Percentiles rank a stretch among this genome's conserved stretches.
These are phyloP conservation scores for Neurospora sp. DNA, from an alignment of 495 filamentous ascomycete genomes.

Conservation along the genomic window DNA sequence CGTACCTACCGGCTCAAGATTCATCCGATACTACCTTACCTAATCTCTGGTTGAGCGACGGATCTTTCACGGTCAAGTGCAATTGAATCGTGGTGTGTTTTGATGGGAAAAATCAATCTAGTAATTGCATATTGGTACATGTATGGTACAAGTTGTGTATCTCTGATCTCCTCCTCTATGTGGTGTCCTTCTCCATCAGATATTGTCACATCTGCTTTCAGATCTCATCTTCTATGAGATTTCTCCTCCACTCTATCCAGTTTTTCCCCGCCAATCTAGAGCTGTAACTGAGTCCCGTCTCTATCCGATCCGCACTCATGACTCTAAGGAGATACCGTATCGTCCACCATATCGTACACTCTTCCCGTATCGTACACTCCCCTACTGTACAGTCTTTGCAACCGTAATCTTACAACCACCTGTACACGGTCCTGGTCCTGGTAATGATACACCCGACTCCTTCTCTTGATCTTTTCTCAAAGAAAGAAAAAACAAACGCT, in stretches of 20 bases:
- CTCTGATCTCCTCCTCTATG: neutral
- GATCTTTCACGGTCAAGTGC: neutral
- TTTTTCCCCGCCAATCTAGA: neutral
- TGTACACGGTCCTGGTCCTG: neutral
- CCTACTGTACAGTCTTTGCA: neutral
- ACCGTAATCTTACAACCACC: neutral
- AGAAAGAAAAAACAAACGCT: neutral
- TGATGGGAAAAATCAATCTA: neutral
- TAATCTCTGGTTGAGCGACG: too few species aligned
- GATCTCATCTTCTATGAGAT: neutral
- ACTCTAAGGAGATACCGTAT: neutral
- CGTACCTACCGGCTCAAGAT: too few species aligned
- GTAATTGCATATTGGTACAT: neutral
- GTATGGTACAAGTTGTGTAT: neutral
- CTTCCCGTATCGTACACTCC: neutral
- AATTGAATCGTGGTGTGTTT: neutral
- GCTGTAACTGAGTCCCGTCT: neutral
- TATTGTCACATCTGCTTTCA: accelerated
- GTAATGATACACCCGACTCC: neutral
- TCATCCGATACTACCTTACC: too few species aligned
- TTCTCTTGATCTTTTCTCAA: neutral
- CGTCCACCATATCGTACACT: neutral
- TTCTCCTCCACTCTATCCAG: neutral
- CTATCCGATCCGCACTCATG: neutral
- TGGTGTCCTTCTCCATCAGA: neutral